Conservation (phyloP, 495 filamentous ascomycete genomes). For the Penicillium malachiteum region DNA sequence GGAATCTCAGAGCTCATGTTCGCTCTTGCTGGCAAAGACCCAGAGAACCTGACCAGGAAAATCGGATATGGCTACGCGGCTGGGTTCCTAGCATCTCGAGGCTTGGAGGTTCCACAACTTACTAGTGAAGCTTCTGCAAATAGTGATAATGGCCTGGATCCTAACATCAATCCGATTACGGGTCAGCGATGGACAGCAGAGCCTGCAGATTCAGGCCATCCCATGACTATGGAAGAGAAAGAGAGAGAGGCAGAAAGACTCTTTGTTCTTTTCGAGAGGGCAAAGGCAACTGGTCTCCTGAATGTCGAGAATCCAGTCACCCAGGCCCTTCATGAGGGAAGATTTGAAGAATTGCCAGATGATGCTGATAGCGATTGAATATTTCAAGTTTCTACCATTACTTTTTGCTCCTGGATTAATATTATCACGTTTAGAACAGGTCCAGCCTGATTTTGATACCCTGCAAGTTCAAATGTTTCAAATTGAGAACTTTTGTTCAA, state of each 20-base stretch:
- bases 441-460: too few relatives aligned
- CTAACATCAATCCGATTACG: constrained; percentile 78
- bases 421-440: too few relatives aligned
- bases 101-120: constrained; percentile 70
- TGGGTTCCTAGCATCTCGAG: constrained; percentile 80
- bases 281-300: constrained; percentile 80
- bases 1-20: constrained; percentile 81
- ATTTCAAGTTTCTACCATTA: too few relatives aligned
- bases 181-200: constrained; percentile 80
- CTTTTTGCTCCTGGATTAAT: too few relatives aligned
- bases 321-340: constrained; percentile 70
- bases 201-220: constrained; percentile 49
- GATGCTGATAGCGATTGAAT: constrained; percentile 42
- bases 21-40: constrained; percentile 76
- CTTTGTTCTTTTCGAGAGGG: constrained; percentile 93
- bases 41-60: constrained; percentile 69
- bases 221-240: constrained; percentile 90
- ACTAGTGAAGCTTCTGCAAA: constrained; percentile 58
- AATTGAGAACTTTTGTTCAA: too few relatives aligned
- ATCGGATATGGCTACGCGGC: constrained; percentile 92
- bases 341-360: constrained; percentile 68
- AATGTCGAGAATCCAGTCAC: constrained; percentile 82
- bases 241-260: constrained; percentile 89
- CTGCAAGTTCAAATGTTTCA: too few relatives aligned
- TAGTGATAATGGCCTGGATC: constrained; percentile 33